A percentile compares a stretch with the other conserved stretches of the same genome.
phyloP scores from a whole-genome alignment of 2,329 filamentous ascomycete genomes.

The Fusarium sp. region DNA sequence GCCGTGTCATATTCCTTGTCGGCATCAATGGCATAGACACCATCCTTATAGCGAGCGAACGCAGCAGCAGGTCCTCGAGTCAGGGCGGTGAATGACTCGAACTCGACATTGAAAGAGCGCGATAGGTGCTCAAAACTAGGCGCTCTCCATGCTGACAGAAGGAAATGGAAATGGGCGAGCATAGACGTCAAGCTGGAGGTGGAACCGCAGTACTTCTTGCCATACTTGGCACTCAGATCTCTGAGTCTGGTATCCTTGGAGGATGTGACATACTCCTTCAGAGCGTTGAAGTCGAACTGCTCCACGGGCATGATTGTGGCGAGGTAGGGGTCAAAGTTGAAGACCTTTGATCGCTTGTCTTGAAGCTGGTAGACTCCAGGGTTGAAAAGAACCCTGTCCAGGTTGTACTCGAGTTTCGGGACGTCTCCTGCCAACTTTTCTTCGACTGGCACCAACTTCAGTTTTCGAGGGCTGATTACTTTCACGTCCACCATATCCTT shows the following conservation, averaged over 20 bases:
- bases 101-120: constrained; percentile 71
- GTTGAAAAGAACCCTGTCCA: constrained; percentile 95
- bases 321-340: constrained; percentile 97
- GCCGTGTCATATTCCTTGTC: constrained; percentile 91
- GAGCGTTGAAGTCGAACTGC: constrained; percentile 90
- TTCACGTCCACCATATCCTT: constrained; percentile 43
- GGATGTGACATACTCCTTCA: constrained; percentile 91
- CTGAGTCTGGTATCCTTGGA: constrained; percentile 82
- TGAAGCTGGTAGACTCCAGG: constrained; percentile 92
- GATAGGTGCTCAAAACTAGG: constrained; percentile 77
- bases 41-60: constrained; percentile 85
- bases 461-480: constrained; percentile 40
- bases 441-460: constrained; percentile 49
- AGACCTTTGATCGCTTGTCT: constrained; percentile 87
- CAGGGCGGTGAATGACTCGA: constrained; percentile 77
- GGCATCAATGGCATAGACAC: constrained; percentile 92
- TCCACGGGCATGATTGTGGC: constrained; percentile 91
- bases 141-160: constrained; percentile 85
- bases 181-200: constrained; percentile 96
- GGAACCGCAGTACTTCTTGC: constrained; percentile 89
- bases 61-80: constrained; percentile 80
- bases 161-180: constrained; percentile 90
- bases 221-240: constrained; percentile 72
- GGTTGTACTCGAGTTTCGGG: constrained; percentile 76
- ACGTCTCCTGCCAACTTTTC: constrained; percentile 52